Percentiles rank a stretch among this genome's conserved stretches.
phyloP scores from a whole-genome alignment of 2,329 filamentous ascomycete genomes.

The Xylaria arbuscula region DNA sequence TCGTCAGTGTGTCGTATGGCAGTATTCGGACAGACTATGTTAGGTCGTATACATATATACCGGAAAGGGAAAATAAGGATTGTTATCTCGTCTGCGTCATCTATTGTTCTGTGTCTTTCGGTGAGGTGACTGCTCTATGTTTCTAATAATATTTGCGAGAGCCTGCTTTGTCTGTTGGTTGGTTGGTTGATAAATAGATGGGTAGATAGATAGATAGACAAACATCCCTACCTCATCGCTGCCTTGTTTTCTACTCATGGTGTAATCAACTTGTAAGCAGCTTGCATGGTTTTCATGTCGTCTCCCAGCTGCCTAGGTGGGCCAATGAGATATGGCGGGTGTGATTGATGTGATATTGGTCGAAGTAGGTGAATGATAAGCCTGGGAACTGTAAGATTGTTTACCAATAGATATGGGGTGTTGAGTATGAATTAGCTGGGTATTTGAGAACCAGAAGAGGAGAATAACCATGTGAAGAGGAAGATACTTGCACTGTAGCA shows the following conservation, averaged over 20 bases:
- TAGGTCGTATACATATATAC: not conserved
- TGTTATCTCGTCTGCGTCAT: not conserved
- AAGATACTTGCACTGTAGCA: not conserved
- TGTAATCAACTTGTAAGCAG: constrained; percentile 22
- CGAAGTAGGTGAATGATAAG: too few relatives aligned
- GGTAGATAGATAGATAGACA: not conserved
- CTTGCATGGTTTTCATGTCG: constrained; percentile 4
- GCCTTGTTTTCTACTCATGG: not conserved
- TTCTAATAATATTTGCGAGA: not conserved
- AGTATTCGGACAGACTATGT: too few relatives aligned
- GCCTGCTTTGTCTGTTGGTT: not conserved
- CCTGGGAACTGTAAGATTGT: not conserved
- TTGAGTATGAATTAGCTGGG: not conserved
- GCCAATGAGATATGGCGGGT: constrained; percentile 8
- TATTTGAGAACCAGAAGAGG: not conserved
- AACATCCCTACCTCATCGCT: not conserved
- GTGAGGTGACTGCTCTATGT: not conserved
- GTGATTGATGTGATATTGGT: not conserved
- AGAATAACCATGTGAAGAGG: not conserved
- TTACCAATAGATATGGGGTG: too few relatives aligned
- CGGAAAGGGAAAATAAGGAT: not conserved
- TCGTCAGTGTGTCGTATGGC: too few relatives aligned
- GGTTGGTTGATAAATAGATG: not conserved
- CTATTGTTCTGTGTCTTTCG: not conserved
- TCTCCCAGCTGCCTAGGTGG: not conserved